Percentiles rank a stretch among this genome's conserved stretches.
These are phyloP conservation scores for Claviceps fusiformis DNA, from an alignment of 2,329 filamentous ascomycete species.

Conservation along the genomic window DNA sequence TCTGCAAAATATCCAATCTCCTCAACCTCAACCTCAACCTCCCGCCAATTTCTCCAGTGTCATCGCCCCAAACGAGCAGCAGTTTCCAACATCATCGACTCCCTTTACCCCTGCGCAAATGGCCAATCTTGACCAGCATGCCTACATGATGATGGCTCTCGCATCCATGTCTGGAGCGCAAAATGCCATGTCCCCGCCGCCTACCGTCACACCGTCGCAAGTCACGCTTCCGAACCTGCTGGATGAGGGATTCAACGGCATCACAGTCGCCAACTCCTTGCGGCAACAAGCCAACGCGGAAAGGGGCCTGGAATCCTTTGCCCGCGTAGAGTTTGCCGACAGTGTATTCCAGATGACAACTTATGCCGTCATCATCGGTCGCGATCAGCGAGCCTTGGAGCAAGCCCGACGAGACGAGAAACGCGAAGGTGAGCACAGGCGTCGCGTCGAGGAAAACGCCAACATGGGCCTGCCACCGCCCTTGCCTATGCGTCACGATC, in stretches of 20 bases:
- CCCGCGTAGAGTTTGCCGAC: constrained; percentile 56
- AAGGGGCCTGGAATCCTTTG: constrained; percentile 41
- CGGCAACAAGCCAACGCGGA: constrained; percentile 22
- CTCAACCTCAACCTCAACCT: not conserved
- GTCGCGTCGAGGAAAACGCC: constrained; percentile 32
- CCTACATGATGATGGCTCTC: constrained; percentile 33
- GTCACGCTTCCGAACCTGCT: constrained; percentile 28
- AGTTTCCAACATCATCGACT: constrained; percentile 18
- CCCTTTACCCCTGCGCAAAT: constrained; percentile 21
- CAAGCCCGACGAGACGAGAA: constrained; percentile 40
- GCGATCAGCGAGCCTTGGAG: constrained; percentile 48
- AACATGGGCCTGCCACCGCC: constrained; percentile 36
- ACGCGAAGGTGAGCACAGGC: constrained; percentile 30
- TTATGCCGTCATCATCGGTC: constrained; percentile 56
- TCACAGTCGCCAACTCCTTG: constrained; percentile 18
- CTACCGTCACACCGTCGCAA: constrained; percentile 32
- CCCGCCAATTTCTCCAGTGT: not conserved
- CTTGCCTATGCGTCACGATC: constrained; percentile 34
- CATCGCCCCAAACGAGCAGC: constrained; percentile 13
- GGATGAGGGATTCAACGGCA: constrained; percentile 16
- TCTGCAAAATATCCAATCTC: not conserved
- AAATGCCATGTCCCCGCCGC: constrained; percentile 25
- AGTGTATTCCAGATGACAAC: constrained; percentile 70
- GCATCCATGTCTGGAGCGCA: constrained; percentile 24
- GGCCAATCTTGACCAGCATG: constrained; percentile 22